Base-by-base conservation (phyloP, 441 rosid genomes). In the Pelargonium hybrid region DNA sequence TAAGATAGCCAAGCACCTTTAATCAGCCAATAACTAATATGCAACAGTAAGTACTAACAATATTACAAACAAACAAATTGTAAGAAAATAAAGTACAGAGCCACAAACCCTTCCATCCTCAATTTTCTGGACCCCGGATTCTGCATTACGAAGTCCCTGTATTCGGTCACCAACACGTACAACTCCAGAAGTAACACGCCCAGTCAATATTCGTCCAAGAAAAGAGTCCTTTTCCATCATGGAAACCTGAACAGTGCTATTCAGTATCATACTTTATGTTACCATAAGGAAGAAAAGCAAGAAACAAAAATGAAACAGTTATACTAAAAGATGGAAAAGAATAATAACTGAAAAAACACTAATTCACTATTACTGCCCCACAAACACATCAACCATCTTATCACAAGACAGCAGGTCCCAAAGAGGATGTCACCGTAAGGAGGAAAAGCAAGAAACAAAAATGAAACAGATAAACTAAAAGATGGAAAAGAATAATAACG, bases 161-260 rank as follows among this genome's bases (percentile, higher is more conserved):
- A 93, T 74, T 80, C 67, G 86, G 81, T 93, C 98, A 7, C 96
- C 98, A 68, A 88, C 87, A 71, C 78, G 89, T 71, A 93, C 43
- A 31, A 83, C 76, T 73, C 98, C 98, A 76, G 88, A 84, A 77
- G 85, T 48, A 69, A 93, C 79, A 52, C 97, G 90, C 54, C 98
- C 98, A 39, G 96, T 91, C 81, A 93, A 87, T 76, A 93, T 90
- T 69, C 97, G 82, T 68, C 97, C 98, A 50, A 91, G 96, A 81
- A 88, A 93, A 71, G 68, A 90, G 77, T 93, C 96, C 64, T 82
- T 81, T 77, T 93, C 98, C 98, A 93, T 90, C 97, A 93, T 93
- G 72, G 98, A 91, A 74, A 93, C 93, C 98, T 93, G 81, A 69
- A 79, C 74, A 26, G n/a, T 11, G 75, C 70, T 54, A 65, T 61